Conservation (phyloP, 352 stramenopile species). For the Globisporangium viniferum region DNA sequence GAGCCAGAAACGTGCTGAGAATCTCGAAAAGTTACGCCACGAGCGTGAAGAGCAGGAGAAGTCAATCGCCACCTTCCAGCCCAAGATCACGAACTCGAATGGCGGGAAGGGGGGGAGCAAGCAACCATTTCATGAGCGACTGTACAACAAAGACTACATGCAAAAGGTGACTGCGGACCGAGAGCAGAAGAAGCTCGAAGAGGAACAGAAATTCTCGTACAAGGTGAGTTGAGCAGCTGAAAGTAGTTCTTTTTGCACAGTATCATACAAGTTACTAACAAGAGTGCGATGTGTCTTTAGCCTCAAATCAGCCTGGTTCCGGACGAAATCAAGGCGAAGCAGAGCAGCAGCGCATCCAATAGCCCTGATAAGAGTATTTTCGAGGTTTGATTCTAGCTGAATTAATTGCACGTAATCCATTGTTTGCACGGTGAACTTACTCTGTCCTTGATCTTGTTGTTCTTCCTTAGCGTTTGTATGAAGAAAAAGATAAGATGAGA, state of each 20-base stretch:
- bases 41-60: constrained; percentile 65
- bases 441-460: constrained; percentile 15
- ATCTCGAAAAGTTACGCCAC: constrained; percentile 62
- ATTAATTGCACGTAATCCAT: constrained; percentile 13
- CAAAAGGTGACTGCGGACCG: constrained; percentile 58
- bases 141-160: constrained; percentile 79
- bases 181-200: constrained; percentile 71
- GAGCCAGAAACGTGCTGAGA: constrained; percentile 51
- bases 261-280: constrained; percentile 3
- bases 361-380: constrained; percentile 75
- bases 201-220: constrained; percentile 68
- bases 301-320: constrained; percentile 52
- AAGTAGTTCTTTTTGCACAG: constrained; percentile 9
- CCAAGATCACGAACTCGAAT: constrained; percentile 36
- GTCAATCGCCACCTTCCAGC: constrained; percentile 56
- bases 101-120: constrained; percentile 23
- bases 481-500: constrained; percentile 75
- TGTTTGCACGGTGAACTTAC: constrained; percentile 16
- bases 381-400: constrained; percentile 39
- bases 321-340: constrained; percentile 59
- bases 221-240: constrained; percentile 45
- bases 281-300: constrained; percentile 19
- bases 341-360: constrained; percentile 47
- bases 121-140: constrained; percentile 68
- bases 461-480: constrained; percentile 61